A percentile compares a stretch with the other conserved stretches of the same genome.
Conservation (phyloP, 208 protist species). For the Trichomonas tenax region DNA sequence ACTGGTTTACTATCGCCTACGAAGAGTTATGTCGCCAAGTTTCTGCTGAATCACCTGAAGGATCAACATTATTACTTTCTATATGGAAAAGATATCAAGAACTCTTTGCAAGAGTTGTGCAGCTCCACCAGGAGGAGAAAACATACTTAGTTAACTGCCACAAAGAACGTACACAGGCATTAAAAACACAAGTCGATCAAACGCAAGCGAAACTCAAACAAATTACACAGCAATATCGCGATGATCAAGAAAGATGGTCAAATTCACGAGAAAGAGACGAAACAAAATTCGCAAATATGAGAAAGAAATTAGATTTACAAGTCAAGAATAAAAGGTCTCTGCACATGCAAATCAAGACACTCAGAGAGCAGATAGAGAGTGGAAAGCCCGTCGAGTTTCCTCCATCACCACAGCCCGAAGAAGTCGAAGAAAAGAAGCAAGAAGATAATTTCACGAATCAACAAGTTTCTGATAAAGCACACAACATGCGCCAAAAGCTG, state of each 20-base stretch:
- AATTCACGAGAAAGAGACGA: not conserved
- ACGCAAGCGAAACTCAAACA: not conserved
- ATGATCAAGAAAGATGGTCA: slow-evolving; percentile 1
- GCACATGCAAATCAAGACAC: not conserved
- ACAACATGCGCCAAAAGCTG: not conserved
- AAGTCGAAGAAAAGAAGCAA: not conserved
- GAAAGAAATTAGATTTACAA: not conserved
- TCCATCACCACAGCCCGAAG: not conserved
- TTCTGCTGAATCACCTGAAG: not conserved
- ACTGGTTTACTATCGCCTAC: not conserved
- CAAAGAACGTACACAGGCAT: not conserved
- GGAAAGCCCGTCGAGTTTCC: not conserved
- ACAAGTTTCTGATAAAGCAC: not conserved
- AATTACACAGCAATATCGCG: not conserved
- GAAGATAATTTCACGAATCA: not conserved
- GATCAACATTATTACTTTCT: not conserved
- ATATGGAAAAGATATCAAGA: not conserved
- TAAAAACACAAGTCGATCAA: not conserved
- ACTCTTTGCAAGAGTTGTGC: not conserved
- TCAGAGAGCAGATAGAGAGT: not conserved
- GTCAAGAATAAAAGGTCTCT: not conserved
- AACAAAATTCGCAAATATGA: slow-evolving; percentile 15
- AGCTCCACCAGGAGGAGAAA: not conserved
- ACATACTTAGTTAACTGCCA: not conserved
- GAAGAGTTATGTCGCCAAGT: not conserved